A percentile compares a stretch with the other conserved stretches of the same genome.
Evolutionary conservation across 2,329 filamentous ascomycete genomes (phyloP).

Genomic region (Fonsecaea multimorphosa): DNA sequence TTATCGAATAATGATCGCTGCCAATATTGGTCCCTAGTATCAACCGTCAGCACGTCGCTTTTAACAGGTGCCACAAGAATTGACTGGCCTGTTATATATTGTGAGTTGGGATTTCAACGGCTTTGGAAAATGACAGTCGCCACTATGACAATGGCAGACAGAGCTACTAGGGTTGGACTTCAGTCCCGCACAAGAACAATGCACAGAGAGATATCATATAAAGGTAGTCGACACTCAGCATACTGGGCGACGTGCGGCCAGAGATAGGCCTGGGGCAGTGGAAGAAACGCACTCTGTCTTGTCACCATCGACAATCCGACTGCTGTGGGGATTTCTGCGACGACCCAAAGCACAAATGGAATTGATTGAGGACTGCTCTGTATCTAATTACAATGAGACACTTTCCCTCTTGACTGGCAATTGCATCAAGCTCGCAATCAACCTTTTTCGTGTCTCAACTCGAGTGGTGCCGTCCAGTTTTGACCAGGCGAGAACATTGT

Average conservation of each 20-base stretch:
- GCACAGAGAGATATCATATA: no score
- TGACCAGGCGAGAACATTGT: slow-evolving; percentile 36
- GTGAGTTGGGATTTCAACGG: no score
- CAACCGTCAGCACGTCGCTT: background rate
- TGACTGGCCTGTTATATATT: background rate
- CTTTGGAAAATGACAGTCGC: no score
- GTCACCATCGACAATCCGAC: background rate
- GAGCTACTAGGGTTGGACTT: no score
- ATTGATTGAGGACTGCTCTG: slow-evolving; percentile 38
- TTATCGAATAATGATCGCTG: background rate
- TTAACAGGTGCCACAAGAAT: background rate
- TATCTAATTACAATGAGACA: slow-evolving; percentile 39
- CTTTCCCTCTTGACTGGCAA: slow-evolving; percentile 24
- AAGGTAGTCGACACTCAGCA: background rate
- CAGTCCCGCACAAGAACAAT: no score
- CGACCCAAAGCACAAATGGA: slow-evolving; percentile 30
- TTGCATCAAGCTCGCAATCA: slow-evolving; percentile 16
- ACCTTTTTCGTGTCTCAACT: slow-evolving; percentile 25
- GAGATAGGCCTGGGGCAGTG: background rate
- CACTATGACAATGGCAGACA: no score
- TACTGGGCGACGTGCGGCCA: background rate
- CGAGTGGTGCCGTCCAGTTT: slow-evolving; percentile 28
- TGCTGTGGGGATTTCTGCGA: background rate
- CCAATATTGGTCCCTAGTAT: background rate
- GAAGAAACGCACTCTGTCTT: background rate